A percentile compares a stretch with the other conserved stretches of the same genome.
Evolutionary conservation across 306 rosid species (phyloP).

Genomic region (Vigna radiata): DNA sequence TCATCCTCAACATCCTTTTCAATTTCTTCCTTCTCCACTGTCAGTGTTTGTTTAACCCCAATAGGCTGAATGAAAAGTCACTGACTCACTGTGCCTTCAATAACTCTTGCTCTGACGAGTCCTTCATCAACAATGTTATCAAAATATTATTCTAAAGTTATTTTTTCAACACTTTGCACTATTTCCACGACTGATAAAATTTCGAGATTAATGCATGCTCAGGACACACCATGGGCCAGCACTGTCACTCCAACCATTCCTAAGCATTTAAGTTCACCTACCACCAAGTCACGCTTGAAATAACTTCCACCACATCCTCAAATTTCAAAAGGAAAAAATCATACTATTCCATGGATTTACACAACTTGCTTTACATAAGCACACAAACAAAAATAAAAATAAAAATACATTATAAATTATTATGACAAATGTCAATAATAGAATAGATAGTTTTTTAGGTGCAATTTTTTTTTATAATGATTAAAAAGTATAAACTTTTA

Average conservation of each 20-base stretch:
- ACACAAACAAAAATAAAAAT: too few species aligned
- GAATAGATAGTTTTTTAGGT: too few species aligned
- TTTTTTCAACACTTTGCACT: constrained; percentile 1
- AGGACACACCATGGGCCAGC: constrained; percentile 44
- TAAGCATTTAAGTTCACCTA: constrained; percentile 39
- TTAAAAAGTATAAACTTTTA: too few species aligned
- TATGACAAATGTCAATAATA: too few species aligned
- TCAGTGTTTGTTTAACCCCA: constrained; percentile 8
- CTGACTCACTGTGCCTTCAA: constrained; percentile 39
- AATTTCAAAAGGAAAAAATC: neutral
- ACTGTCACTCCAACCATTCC: constrained; percentile 23
- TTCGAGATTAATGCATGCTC: constrained; percentile 16
- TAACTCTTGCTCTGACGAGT: constrained; percentile 32
- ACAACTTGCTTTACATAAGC: neutral
- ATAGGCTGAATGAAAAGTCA: neutral
- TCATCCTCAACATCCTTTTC: constrained; percentile 57
- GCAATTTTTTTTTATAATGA: too few species aligned
- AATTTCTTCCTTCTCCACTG: constrained; percentile 10
- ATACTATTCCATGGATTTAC: neutral
- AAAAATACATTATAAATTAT: too few species aligned
- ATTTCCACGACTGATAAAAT: neutral
- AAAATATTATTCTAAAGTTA: constrained; percentile 27
- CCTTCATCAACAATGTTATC: constrained; percentile 47
- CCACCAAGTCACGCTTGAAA: constrained; percentile 39
- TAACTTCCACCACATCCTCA: constrained; percentile 20